Evolutionary conservation across 1,284 basidiomycete genomes (phyloP).

Genomic region (Trametes polyzona): DNA sequence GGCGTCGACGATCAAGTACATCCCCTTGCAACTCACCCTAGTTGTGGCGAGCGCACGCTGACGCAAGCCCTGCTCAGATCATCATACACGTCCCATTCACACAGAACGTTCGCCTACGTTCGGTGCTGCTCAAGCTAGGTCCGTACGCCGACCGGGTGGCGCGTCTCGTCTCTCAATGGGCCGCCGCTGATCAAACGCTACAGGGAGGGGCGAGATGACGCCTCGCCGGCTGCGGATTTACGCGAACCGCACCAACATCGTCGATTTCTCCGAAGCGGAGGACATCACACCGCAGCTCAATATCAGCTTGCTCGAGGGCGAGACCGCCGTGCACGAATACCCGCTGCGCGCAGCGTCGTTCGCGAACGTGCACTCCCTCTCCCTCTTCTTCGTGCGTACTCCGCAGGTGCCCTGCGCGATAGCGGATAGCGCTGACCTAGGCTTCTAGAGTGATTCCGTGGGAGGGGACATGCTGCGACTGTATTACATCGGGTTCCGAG

Average conservation of each 20-base stretch:
- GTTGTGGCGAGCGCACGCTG: not conserved
- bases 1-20: slow-evolving; percentile 80
- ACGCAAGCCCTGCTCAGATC: slow-evolving; percentile 51
- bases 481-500: slow-evolving; percentile 83
- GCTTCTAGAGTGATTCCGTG: slow-evolving; percentile 56
- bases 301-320: slow-evolving; percentile 71
- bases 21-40: slow-evolving; percentile 1
- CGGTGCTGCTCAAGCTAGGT: slow-evolving; percentile 77
- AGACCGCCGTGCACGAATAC: slow-evolving; percentile 71
- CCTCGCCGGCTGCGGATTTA: slow-evolving; percentile 72
- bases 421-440: not conserved
- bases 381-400: slow-evolving; percentile 70
- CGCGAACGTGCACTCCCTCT: slow-evolving; percentile 71
- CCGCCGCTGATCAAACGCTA: slow-evolving; percentile 14
- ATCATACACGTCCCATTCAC: slow-evolving; percentile 82
- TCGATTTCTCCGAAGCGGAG: slow-evolving; percentile 78
- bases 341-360: slow-evolving; percentile 77
- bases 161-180: not conserved
- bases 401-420: not conserved
- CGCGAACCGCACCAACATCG: slow-evolving; percentile 70
- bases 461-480: slow-evolving; percentile 66
- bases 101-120: slow-evolving; percentile 75
- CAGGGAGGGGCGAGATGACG: slow-evolving; percentile 72
- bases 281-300: slow-evolving; percentile 68
- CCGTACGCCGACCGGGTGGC: slow-evolving; percentile 12